Evolutionary conservation across 805 yeast genomes (phyloP), one percentile per base, ranked within the genome.

Genomic region (Metschnikowia noctiluminum): DNA sequence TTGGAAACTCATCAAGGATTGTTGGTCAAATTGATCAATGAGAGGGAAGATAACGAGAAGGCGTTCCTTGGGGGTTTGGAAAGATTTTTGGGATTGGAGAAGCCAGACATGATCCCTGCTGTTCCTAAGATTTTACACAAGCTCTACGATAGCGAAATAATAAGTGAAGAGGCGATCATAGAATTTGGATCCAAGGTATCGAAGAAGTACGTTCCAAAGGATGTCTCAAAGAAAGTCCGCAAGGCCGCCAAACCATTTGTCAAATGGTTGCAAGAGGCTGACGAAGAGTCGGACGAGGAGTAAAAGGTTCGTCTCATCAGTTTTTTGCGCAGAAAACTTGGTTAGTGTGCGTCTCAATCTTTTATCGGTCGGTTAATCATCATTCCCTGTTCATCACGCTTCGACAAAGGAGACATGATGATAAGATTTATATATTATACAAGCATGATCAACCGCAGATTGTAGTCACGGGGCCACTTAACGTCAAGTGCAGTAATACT

Each of bases 51-150:
- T 45, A 89, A 82, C 62, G 97, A 94, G 73, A 86, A 82, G 72
- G 89, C 96, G 10, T 81, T 94, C 59, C 77, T 94, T 52, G 99
- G 99, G 61, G 99, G 99, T 55, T 77, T 94, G 58, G 99, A 94
- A 76, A 85, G 98, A 66, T 82, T 88, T 65, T 73, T 92, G 56
- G 98, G 98, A 52, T 70, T 87, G 51, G 87, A 84, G 62, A 82
- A 87, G 60, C 87, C 86, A 38, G 73, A 62, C 3, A 76, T 90
- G 59, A 81, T 89, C 61, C 78, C 85, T 48, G 61, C 71, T 45
- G 79, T 92, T 46, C 94, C 98, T 56, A 89, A 88, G 69, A 82
- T 94, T 54, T 76, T 94, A 61, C 81, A 88, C 70, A 77, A 80
- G 62, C 72, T 89, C 42, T 94, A 94, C 72, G 89, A 91, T 63